A percentile compares a stretch with the other conserved stretches of the same genome.
phyloP scores from a whole-genome alignment of 208 protist species.

The Acanthamoeba culbertsoni region DNA sequence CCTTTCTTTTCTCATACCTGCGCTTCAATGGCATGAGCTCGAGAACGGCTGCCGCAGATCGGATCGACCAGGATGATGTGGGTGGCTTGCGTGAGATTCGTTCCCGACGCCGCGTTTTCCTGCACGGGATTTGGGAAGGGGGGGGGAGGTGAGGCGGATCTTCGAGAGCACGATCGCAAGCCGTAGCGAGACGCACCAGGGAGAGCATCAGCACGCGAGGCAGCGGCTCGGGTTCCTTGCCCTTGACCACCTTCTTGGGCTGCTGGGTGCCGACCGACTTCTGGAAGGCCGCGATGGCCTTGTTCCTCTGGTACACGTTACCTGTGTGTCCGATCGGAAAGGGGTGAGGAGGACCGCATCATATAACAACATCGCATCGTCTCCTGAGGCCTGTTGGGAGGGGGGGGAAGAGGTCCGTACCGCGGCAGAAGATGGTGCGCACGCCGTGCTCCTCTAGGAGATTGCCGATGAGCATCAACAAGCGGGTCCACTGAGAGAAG shows the following conservation, averaged over 20 bases:
- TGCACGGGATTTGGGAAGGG: background rate
- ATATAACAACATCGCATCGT: too few species aligned
- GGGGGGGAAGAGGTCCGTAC: background rate
- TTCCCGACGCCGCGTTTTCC: constrained; percentile 68
- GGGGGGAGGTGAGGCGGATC: too few species aligned
- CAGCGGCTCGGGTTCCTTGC: background rate
- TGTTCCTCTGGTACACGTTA: constrained; percentile 64
- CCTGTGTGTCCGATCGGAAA: constrained; percentile 59
- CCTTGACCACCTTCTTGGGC: background rate
- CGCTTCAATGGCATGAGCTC: constrained; percentile 51
- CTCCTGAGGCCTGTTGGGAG: too few species aligned
- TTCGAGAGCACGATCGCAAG: too few species aligned
- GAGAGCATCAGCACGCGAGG: constrained; percentile 68
- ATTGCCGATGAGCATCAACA: background rate
- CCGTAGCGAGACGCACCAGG: background rate
- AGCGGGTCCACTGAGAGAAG: constrained; percentile 49
- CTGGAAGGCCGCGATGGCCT: constrained; percentile 67
- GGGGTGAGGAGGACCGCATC: background rate
- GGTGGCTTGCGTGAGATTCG: constrained; percentile 66
- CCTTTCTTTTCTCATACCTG: constrained; percentile 55
- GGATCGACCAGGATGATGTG: constrained; percentile 69
- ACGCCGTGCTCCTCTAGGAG: constrained; percentile 19
- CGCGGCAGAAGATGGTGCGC: constrained; percentile 31
- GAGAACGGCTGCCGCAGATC: constrained; percentile 18
- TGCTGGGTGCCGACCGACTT: constrained; percentile 7